A percentile compares a stretch with the other conserved stretches of the same genome.
phyloP scores from a whole-genome alignment of 73 alveolate genomes.

The Symbiodinium natans region DNA sequence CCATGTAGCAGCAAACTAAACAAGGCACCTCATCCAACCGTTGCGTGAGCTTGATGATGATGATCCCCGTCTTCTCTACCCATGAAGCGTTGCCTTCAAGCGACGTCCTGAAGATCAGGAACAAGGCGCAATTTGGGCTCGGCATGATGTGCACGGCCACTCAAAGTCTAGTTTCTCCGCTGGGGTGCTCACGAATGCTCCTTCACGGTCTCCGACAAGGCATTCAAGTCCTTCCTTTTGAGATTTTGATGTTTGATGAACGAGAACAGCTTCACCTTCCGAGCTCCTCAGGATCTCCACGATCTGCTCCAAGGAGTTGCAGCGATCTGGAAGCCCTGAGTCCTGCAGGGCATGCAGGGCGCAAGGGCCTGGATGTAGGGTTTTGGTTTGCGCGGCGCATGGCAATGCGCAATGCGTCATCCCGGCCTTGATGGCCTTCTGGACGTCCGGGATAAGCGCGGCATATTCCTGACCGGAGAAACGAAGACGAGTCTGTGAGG shows the following conservation, averaged over 20 bases:
- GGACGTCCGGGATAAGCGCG: constrained; percentile 46
- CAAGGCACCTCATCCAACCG: background rate
- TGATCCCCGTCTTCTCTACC: background rate
- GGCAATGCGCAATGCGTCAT: background rate
- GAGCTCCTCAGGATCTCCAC: constrained; percentile 51
- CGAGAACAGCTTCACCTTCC: no score
- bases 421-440: constrained; percentile 58
- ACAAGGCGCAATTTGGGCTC: background rate
- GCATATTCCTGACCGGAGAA: constrained; percentile 16
- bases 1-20: no score
- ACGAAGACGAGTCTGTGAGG: no score
- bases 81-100: background rate
- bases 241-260: no score
- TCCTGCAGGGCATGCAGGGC: background rate
- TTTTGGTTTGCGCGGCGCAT: no score
- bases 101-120: background rate
- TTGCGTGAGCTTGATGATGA: background rate
- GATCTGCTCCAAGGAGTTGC: background rate
- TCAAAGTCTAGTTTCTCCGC: no score
- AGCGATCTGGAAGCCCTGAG: constrained; percentile 16
- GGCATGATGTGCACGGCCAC: no score
- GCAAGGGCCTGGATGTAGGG: no score
- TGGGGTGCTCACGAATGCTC: background rate
- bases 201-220: background rate
- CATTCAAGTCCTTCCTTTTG: background rate